These are phyloP conservation scores for Hydnomerulius pinastri DNA, from an alignment of 768 basidiomycete genomes.

Conservation along the genomic window DNA sequence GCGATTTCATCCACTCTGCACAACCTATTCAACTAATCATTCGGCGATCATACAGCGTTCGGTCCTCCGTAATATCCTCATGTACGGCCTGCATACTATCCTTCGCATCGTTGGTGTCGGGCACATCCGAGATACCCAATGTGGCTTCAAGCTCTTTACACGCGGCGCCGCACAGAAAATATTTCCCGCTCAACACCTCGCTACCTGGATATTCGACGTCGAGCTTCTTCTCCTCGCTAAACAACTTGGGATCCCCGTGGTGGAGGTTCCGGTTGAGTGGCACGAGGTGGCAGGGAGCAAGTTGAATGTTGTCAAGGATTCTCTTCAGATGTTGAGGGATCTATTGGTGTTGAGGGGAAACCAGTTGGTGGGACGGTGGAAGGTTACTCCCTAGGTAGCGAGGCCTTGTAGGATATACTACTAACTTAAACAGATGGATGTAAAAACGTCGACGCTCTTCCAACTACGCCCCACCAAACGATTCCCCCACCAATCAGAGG, in stretches of 20 bases:
- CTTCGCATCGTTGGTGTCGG: slow-evolving; percentile 87
- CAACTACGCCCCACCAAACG: slow-evolving; percentile 3
- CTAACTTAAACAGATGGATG: slow-evolving; percentile 29
- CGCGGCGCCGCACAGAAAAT: slow-evolving; percentile 77
- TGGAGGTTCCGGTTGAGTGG: slow-evolving; percentile 89
- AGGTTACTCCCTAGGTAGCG: slow-evolving; percentile 27
- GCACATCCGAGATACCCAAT: slow-evolving; percentile 92
- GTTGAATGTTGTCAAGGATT: slow-evolving; percentile 81
- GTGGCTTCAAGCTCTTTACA: slow-evolving; percentile 96
- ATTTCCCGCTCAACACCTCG: slow-evolving; percentile 84
- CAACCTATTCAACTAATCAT: neutral
- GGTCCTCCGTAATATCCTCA: slow-evolving; percentile 83
- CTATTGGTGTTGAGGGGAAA: slow-evolving; percentile 83
- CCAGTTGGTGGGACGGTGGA: slow-evolving; percentile 79
- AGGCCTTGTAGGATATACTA: slow-evolving; percentile 27
- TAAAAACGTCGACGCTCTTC: neutral
- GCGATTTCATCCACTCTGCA: slow-evolving; percentile 15
- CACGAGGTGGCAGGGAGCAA: slow-evolving; percentile 94
- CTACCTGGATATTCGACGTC: slow-evolving; percentile 97
- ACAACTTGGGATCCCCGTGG: slow-evolving; percentile 73
- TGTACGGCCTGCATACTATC: slow-evolving; percentile 92
- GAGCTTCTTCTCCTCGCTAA: slow-evolving; percentile 88
- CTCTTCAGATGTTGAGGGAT: slow-evolving; percentile 88
- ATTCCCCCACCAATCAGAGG: slow-evolving; percentile 14
- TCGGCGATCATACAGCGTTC: slow-evolving; percentile 61